A percentile compares a stretch with the other conserved stretches of the same genome.
Evolutionary conservation across 371 early-diverging fungal genomes (phyloP).

Genomic region (Syncephalis fuscata): DNA sequence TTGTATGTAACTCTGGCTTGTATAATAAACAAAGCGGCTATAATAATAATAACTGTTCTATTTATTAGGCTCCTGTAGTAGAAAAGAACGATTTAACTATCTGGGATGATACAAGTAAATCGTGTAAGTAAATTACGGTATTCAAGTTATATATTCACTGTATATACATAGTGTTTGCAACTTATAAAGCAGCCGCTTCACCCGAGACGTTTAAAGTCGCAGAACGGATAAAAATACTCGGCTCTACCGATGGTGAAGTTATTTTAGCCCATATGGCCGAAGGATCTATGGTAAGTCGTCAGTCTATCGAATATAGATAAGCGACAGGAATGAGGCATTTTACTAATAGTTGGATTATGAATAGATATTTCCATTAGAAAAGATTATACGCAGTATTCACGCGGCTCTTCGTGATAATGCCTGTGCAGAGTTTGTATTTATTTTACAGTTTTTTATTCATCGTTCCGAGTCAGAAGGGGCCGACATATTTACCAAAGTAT

Average conservation of each 20-base stretch:
- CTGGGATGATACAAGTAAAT: constrained; percentile 40
- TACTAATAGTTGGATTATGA: neutral
- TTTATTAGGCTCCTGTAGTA: constrained; percentile 35
- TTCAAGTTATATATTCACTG: too few relatives aligned
- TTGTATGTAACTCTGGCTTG: too few relatives aligned
- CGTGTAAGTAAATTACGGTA: too few relatives aligned
- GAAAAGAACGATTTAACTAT: constrained; percentile 75
- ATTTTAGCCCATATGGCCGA: constrained; percentile 47
- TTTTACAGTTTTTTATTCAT: constrained; percentile 63
- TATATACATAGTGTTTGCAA: too few relatives aligned
- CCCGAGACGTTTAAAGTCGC: constrained; percentile 16
- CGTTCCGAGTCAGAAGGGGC: constrained; percentile 26
- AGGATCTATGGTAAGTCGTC: constrained; percentile 53
- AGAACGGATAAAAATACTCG: constrained; percentile 17
- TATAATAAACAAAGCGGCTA: neutral
- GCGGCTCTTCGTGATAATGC: constrained; percentile 82
- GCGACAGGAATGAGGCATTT: constrained; percentile 32
- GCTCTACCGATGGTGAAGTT: constrained; percentile 59
- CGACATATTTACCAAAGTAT: constrained; percentile 33
- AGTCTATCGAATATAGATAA: constrained; percentile 67
- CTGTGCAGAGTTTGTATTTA: constrained; percentile 79
- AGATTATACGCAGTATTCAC: constrained; percentile 68
- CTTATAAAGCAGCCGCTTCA: constrained; percentile 3
- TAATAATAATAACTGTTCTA: neutral
- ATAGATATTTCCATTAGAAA: constrained; percentile 54